phyloP scores from a whole-genome alignment of 2,329 filamentous ascomycete genomes.

The Diaporthe batatas region DNA sequence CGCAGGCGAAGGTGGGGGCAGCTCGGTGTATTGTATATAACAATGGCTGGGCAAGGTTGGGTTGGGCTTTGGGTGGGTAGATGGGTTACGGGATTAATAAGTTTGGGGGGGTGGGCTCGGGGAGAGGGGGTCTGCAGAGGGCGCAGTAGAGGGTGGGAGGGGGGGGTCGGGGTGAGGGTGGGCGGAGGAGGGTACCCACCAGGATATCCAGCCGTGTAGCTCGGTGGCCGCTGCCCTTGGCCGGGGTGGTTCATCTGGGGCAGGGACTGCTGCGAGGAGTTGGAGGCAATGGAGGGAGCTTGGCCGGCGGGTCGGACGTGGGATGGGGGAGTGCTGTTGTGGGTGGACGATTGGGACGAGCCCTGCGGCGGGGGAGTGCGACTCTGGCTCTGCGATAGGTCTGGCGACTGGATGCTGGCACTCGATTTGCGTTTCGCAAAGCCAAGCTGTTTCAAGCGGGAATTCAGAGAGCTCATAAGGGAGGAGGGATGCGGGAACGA shows the following conservation, averaged over 20 bases:
- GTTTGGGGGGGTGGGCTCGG: constrained; percentile 8
- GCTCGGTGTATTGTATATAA: constrained; percentile 6
- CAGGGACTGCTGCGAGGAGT: constrained; percentile 63
- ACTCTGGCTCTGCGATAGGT: constrained; percentile 58
- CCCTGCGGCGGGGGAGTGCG: constrained; percentile 53
- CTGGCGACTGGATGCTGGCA: constrained; percentile 68
- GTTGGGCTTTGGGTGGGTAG: constrained; percentile 56
- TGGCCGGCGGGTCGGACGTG: constrained; percentile 52
- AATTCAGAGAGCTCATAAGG: constrained; percentile 84
- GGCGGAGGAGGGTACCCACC: constrained; percentile 40
- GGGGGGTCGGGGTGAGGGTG: constrained; percentile 44
- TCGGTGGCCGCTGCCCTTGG: constrained; percentile 72
- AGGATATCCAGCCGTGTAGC: constrained; percentile 65
- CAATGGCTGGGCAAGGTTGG: constrained; percentile 41
- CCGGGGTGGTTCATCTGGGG: constrained; percentile 74
- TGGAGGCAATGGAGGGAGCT: constrained; percentile 61
- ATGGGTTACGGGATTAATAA: constrained; percentile 55
- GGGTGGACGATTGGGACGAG: constrained; percentile 44
- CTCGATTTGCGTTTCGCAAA: constrained; percentile 84
- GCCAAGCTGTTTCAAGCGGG: constrained; percentile 83
- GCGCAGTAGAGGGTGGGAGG: constrained; percentile 19
- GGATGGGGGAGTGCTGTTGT: constrained; percentile 44
- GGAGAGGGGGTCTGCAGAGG: constrained; percentile 18
- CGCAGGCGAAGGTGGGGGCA: background rate
- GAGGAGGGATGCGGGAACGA: constrained; percentile 53